Evolutionary conservation across 805 yeast species (phyloP).

Genomic region (Maudiozyma pseudohumilis): DNA sequence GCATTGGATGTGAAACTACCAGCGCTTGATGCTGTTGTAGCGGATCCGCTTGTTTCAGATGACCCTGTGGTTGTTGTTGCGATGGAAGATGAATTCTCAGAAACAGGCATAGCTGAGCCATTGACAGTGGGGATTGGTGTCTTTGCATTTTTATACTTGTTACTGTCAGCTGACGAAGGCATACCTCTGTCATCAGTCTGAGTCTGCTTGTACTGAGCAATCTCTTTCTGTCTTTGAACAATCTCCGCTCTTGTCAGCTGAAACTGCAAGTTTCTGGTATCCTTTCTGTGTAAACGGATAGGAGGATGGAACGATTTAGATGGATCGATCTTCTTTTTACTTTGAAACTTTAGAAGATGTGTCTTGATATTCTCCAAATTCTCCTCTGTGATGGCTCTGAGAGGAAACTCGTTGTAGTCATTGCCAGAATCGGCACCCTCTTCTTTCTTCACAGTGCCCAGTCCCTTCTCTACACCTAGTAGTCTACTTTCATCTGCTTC

Average conservation of each 20-base stretch:
- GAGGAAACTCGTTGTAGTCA: conserved; percentile 33
- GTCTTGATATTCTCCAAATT: conserved; percentile 66
- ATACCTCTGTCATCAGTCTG: conserved; percentile 30
- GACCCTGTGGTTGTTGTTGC: too few species aligned
- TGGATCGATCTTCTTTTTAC: conserved; percentile 64
- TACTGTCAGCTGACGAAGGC: neutral
- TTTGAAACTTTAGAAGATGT: conserved; percentile 75
- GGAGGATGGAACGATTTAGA: conserved; percentile 65
- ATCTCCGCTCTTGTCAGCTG: conserved; percentile 72
- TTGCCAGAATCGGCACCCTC: conserved; percentile 5
- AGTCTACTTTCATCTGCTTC: conserved; percentile 21
- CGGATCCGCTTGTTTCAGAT: too few species aligned
- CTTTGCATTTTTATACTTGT: neutral
- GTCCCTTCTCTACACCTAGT: conserved; percentile 12
- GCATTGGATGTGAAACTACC: too few species aligned
- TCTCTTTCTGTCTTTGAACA: conserved; percentile 49
- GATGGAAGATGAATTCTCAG: too few species aligned
- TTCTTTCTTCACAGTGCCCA: conserved; percentile 6
- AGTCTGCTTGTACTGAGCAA: conserved; percentile 29
- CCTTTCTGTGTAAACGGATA: conserved; percentile 82
- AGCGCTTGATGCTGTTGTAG: too few species aligned
- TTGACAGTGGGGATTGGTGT: too few species aligned
- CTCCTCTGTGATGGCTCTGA: conserved; percentile 62
- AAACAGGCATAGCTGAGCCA: too few species aligned
- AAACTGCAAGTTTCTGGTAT: conserved; percentile 83